Conservation (phyloP, 768 basidiomycete genomes). For the Russula earlei region DNA sequence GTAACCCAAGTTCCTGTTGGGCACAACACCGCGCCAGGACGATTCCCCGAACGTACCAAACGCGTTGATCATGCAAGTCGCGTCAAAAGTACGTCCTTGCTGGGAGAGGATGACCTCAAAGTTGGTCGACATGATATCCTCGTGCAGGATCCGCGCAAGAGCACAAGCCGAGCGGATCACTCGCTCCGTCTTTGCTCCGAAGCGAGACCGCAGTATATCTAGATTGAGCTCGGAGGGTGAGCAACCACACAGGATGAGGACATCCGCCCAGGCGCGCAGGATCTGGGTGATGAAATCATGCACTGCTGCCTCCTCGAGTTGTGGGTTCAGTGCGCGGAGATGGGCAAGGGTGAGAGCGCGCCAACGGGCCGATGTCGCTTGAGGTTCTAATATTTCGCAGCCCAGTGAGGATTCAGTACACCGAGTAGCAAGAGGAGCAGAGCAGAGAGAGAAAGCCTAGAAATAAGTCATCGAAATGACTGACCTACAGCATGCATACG, state of each 20-base stretch:
- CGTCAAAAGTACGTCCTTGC: conserved; percentile 41
- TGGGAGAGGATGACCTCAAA: conserved; percentile 63
- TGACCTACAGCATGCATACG: conserved; percentile 48
- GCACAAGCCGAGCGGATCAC: conserved; percentile 56
- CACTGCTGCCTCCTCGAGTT: conserved; percentile 53
- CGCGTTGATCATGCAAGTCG: conserved; percentile 46
- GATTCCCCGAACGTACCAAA: conserved; percentile 52
- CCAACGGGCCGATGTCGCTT: conserved; percentile 73
- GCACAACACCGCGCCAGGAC: conserved; percentile 38
- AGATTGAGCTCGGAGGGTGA: conserved; percentile 20
- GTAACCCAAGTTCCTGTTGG: conserved; percentile 66
- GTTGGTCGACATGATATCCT: conserved; percentile 70
- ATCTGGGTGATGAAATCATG: conserved; percentile 68
- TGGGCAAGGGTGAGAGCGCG: conserved; percentile 61
- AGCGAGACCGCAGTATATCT: conserved; percentile 38
- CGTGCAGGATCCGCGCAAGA: conserved; percentile 53
- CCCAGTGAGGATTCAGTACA: conserved; percentile 6
- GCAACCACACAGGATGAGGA: conserved; percentile 56
- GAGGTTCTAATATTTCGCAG: conserved; percentile 43
- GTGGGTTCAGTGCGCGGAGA: conserved; percentile 59
- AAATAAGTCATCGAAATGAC: conserved; percentile 17
- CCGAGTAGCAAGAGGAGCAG: conserved; percentile 11
- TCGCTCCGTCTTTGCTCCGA: conserved; percentile 51
- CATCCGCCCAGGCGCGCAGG: conserved; percentile 60
- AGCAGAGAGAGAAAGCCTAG: too few species aligned